A percentile compares a stretch with the other conserved stretches of the same genome.
Evolutionary conservation across 352 stramenopile genomes (phyloP).

Genomic region (Globisporangium irregulare): DNA sequence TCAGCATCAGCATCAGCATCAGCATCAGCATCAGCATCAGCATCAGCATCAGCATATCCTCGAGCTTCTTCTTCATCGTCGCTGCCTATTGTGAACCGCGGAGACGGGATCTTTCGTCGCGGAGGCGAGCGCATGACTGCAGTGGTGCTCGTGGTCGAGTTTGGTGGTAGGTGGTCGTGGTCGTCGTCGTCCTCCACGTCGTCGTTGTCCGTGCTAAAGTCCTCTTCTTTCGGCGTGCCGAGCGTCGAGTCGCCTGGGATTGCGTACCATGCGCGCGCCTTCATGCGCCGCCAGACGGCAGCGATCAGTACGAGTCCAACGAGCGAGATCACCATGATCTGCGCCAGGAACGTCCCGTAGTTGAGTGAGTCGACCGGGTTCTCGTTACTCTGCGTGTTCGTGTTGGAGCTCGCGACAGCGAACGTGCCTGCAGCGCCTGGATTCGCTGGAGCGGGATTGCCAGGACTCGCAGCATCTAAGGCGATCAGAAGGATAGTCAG

Average conservation of each 20-base stretch:
- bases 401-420: background rate
- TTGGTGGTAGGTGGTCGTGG: constrained; percentile 10
- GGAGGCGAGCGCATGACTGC: constrained; percentile 25
- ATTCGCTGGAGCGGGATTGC: background rate
- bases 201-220: constrained; percentile 8
- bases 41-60: background rate
- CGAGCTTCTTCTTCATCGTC: constrained; percentile 30
- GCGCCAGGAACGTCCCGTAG: constrained; percentile 36
- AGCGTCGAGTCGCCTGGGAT: constrained; percentile 39
- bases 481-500: background rate
- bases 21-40: too few species aligned
- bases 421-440: constrained; percentile 4
- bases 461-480: background rate
- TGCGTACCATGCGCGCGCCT: constrained; percentile 43
- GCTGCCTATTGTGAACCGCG: constrained; percentile 50
- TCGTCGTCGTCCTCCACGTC: constrained; percentile 13
- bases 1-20: constrained; percentile 1
- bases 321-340: constrained; percentile 51
- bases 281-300: constrained; percentile 49
- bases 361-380: constrained; percentile 17
- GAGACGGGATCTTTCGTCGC: constrained; percentile 23
- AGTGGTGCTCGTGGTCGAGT: constrained; percentile 21
- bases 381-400: constrained; percentile 8
- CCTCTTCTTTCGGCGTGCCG: constrained; percentile 15
- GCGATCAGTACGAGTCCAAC: constrained; percentile 54